Evolutionary conservation across 2,329 filamentous ascomycete genomes (phyloP), one percentile per base, ranked within the genome.

Genomic region (Thelonectria rubi): DNA sequence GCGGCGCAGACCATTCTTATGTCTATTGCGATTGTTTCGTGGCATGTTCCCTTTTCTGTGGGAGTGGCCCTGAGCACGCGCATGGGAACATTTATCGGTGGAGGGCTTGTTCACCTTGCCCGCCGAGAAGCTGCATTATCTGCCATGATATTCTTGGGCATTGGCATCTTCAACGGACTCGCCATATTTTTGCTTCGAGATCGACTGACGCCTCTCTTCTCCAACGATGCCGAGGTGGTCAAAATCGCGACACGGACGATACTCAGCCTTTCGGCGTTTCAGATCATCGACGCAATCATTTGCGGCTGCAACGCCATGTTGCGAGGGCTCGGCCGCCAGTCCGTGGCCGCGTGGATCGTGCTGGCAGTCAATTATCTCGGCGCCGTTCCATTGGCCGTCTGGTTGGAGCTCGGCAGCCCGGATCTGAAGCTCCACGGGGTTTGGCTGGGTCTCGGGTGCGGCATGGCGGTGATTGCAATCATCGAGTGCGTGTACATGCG

Each of bases 1-100:
- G 79, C 79, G 1, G 78, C 79, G 7, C 79, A 81, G 65, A 77
- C 77, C 3, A 71, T 81, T 14, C 62, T 81, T 55, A 78, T 73
- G 11, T 80, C 79, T 0, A 73, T 78, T 1, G 78, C 77, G 9
- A 72, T 79, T 34, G 72, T 80, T 2, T 73, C 76, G 43, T 81
- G 78, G 77, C 79, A 80, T 52, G 75, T 80, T 11, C 79, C 79
- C 0, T 80, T 81, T 63, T 79, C 77, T 2, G 68, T 80, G 39
- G 75, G 76, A 43, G 77, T 81, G n/a, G 79, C 77, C 15, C 72
- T 79, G 15, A 79, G 75, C 60, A 81, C 78, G 8, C 76, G 79
- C 6, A 72, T 81, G 12, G 79, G 79, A 1, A 76, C 80, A 56
- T 74, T 80, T 20, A 76, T 81, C 20, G 79, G 79, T 3, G 78